A percentile compares a stretch with the other conserved stretches of the same genome.
Evolutionary conservation across 176 grass and related monocot species (phyloP).

Genomic region (Zea luxurians): DNA sequence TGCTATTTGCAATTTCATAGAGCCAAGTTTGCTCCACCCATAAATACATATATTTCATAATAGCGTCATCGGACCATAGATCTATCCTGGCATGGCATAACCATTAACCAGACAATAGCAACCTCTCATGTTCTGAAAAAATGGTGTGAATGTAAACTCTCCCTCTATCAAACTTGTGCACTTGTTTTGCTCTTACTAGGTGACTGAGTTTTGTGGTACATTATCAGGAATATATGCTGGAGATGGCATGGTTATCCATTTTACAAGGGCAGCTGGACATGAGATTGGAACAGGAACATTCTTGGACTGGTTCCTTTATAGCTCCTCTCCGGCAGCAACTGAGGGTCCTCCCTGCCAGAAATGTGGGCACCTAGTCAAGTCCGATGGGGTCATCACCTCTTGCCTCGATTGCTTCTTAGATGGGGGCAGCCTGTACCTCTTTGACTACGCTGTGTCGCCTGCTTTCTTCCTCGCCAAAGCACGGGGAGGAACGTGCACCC

Average conservation of each 20-base stretch:
- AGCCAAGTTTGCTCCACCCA: not conserved
- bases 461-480: conserved; percentile 80
- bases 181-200: not conserved
- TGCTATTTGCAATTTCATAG: not conserved
- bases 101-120: not conserved
- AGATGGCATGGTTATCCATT: conserved; percentile 77
- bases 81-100: not conserved
- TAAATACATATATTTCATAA: not conserved
- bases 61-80: not conserved
- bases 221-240: conserved; percentile 73
- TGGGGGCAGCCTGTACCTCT: conserved; percentile 67
- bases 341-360: conserved; percentile 37
- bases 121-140: not conserved
- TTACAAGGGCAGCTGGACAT: conserved; percentile 69
- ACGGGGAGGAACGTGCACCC: conserved; percentile 83
- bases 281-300: conserved; percentile 80
- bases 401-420: conserved; percentile 89
- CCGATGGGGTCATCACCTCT: conserved; percentile 62
- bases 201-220: conserved; percentile 8
- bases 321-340: conserved; percentile 38
- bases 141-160: not conserved
- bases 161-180: not conserved
- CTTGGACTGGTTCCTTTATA: conserved; percentile 54
- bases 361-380: conserved; percentile 43
- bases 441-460: conserved; percentile 60